A percentile compares a stretch with the other conserved stretches of the same genome.
phyloP scores from a whole-genome alignment of 345 rosid genomes.

The Microthlaspi erraticum region DNA sequence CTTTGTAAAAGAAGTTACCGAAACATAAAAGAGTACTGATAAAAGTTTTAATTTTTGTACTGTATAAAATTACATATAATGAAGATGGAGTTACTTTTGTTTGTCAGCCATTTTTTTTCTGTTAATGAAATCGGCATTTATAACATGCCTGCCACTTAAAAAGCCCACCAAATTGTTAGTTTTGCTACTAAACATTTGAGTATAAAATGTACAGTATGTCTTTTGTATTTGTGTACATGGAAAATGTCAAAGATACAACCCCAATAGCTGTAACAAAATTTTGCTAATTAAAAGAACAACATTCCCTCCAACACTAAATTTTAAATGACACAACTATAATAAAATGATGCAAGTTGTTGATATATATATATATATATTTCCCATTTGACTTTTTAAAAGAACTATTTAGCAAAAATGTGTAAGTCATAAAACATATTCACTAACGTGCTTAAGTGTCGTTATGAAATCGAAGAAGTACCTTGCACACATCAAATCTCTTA shows the following conservation, averaged over 20 bases:
- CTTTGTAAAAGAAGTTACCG: too few species aligned
- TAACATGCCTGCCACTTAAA: constrained; percentile 40
- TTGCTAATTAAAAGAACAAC: constrained; percentile 6
- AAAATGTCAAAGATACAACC: constrained; percentile 32
- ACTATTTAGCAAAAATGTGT: neutral
- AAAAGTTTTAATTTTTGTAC: too few species aligned
- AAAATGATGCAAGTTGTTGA: constrained; percentile 27
- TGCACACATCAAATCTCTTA: constrained; percentile 1
- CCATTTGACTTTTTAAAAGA: constrained; percentile 20
- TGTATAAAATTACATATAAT: too few species aligned
- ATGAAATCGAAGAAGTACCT: constrained; percentile 13
- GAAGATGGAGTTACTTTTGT: too few species aligned
- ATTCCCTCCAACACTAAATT: constrained; percentile 1
- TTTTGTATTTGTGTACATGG: neutral
- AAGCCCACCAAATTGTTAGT: constrained; percentile 20
- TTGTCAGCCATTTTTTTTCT: neutral
- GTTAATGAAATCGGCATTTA: neutral
- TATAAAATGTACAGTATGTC: constrained; percentile 16
- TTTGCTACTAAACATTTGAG: neutral
- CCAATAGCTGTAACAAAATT: constrained; percentile 23
- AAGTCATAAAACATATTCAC: neutral
- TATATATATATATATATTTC: neutral
- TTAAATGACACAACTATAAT: neutral
- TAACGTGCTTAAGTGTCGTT: constrained; percentile 44
- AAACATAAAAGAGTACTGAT: too few species aligned